Conservation (phyloP, 768 basidiomycete species). For the Rhizopogon roseolus region DNA sequence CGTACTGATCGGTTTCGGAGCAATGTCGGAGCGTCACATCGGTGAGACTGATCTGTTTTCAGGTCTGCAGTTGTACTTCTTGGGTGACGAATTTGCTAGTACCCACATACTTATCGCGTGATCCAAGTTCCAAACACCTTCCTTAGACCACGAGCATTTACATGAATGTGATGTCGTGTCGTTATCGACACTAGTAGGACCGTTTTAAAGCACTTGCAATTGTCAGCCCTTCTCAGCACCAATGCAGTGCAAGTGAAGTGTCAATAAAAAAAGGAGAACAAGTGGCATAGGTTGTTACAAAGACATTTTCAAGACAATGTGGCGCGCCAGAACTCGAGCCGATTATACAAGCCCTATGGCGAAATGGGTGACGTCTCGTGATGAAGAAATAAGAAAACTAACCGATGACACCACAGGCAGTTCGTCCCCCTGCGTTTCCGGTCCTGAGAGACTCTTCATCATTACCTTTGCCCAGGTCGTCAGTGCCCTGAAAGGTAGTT, state of each 20-base stretch:
- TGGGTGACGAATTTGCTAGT: no score
- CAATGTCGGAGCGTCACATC: no score
- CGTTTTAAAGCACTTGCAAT: neutral
- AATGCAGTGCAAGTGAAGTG: neutral
- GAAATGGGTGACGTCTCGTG: neutral
- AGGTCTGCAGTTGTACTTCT: no score
- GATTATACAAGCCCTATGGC: conserved; percentile 16
- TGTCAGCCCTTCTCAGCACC: neutral
- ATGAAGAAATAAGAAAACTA: conserved; percentile 9
- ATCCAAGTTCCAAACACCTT: no score
- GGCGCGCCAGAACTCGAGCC: neutral
- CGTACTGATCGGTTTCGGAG: no score
- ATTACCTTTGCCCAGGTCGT: conserved; percentile 72
- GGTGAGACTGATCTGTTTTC: no score
- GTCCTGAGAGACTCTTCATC: conserved; percentile 70
- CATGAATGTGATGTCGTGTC: no score
- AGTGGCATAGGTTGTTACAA: conserved; percentile 6
- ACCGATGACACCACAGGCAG: conserved; percentile 85
- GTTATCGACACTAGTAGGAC: no score
- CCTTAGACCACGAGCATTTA: no score
- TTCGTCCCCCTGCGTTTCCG: conserved; percentile 71
- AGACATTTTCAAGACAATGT: neutral
- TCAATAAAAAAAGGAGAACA: conserved; percentile 8
- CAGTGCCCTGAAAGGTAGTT: conserved; percentile 47
- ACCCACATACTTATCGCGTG: no score